phyloP scores from a whole-genome alignment of 441 rosid species.

The Pelargonium myrrhifolium region DNA sequence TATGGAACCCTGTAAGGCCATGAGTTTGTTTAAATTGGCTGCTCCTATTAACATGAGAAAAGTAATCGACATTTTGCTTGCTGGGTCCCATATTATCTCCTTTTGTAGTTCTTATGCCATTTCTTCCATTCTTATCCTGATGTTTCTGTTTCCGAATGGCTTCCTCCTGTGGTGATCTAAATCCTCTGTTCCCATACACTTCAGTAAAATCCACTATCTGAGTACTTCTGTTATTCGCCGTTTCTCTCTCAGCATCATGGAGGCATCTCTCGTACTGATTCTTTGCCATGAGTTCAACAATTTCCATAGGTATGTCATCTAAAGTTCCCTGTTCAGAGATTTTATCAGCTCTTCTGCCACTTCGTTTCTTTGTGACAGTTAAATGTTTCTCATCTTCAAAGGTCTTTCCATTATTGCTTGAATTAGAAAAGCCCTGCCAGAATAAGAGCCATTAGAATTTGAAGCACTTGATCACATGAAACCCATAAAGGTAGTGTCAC shows the following conservation, averaged over 20 bases:
- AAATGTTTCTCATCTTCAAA: constrained; percentile 30
- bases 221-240: constrained; percentile 22
- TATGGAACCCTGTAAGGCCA: constrained; percentile 30
- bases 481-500: constrained; percentile 1
- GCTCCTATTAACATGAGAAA: constrained; percentile 32
- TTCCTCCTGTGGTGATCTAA: constrained; percentile 36
- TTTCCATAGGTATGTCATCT: constrained; percentile 93
- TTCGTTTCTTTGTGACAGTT: constrained; percentile 28
- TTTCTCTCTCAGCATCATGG: constrained; percentile 54
- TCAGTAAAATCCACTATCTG: constrained; percentile 40
- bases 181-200: constrained; percentile 31
- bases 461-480: neutral
- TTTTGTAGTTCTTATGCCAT: constrained; percentile 22
- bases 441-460: constrained; percentile 9
- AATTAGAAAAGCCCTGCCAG: constrained; percentile 46
- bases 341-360: constrained; percentile 34
- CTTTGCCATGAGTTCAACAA: constrained; percentile 92
- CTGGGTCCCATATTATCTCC: constrained; percentile 28
- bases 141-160: constrained; percentile 31
- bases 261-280: constrained; percentile 89
- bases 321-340: constrained; percentile 42
- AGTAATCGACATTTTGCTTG: constrained; percentile 35
- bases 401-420: constrained; percentile 36
- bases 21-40: constrained; percentile 36
- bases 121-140: constrained; percentile 34